Base-by-base conservation (phyloP, 305 asterid genomes). In the Fraxinus ornus region DNA sequence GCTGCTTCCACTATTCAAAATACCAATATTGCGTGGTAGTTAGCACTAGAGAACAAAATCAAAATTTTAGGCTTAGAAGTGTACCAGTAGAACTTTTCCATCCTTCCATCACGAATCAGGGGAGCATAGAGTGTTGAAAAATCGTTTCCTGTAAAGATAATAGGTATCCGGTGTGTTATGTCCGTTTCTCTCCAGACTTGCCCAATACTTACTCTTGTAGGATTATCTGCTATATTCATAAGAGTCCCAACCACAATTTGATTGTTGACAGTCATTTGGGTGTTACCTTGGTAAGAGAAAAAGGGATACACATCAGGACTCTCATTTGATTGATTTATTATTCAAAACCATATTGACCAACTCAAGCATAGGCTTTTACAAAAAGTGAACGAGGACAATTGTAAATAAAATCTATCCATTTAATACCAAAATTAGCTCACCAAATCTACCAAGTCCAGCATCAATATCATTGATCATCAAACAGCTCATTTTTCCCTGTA, bases 1-100 rank as follows among this genome's bases (percentile, higher is more conserved):
- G 33, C 9, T 62, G 73, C 73, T 66, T 24, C 35, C 35, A 22
- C 73, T 3, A 66, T 66, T 22, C 73, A 9, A 66, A 66, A 26
- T 26, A 1, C 7, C 7, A 66, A 66, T 26, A 22, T 24, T 5
- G 30, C 1, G 32, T 1, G 71, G 30, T 60, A 26, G 36, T 3
- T 66, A 66, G 28, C 73, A 60, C 19, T 22, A 62, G 73, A 24
- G 73, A n/a, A 66, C 30, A 41, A 5, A 76, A 7, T 35, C 15
- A 73, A 22, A 36, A 49, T 55, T 44, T 47, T 3, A 24, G 78
- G n/a, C 66, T 57, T 8, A 83, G 71, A 75, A 72, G 71, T 47
- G 28, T 89, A 94, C 98, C 98, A 94, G 88, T 91, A 95, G 83
- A 95, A 95, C 86, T 95, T 95, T 28, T 95, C 98, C 98, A 95